Evolutionary conservation across 495 filamentous ascomycete genomes (phyloP).

Genomic region (Penicillium soppii): DNA sequence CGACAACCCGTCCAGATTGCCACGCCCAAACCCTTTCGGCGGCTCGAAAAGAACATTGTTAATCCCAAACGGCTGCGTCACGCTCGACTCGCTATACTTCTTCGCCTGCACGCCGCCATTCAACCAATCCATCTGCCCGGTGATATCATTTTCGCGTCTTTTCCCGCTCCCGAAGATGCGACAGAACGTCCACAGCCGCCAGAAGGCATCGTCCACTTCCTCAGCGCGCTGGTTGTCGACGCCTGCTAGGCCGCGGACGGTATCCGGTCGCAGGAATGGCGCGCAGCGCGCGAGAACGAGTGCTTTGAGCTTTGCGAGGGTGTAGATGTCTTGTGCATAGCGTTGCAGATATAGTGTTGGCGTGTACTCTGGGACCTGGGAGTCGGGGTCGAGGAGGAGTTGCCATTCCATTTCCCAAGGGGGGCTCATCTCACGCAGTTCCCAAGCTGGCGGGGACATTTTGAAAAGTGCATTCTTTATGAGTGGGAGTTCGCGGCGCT

Average conservation of each 20-base stretch:
- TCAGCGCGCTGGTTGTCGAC: conserved; percentile 46
- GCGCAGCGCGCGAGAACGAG: conserved; percentile 59
- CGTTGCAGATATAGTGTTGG: conserved; percentile 55
- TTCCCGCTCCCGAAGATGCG: conserved; percentile 62
- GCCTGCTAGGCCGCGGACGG: conserved; percentile 54
- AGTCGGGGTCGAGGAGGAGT: conserved; percentile 40
- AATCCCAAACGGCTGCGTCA: conserved; percentile 50
- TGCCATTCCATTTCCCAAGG: conserved; percentile 51
- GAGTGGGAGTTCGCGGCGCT: conserved; percentile 55
- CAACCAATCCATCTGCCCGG: conserved; percentile 66
- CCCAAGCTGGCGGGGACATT: conserved; percentile 65
- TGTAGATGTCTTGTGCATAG: conserved; percentile 58
- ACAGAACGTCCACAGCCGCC: conserved; percentile 71
- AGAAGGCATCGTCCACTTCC: conserved; percentile 64
- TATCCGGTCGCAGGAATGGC: conserved; percentile 58
- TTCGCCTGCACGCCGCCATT: conserved; percentile 54
- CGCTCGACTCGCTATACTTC: conserved; percentile 27
- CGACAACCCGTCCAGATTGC: conserved; percentile 56
- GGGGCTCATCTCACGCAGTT: conserved; percentile 62
- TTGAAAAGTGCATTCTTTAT: conserved; percentile 54
- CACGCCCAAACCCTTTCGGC: conserved; percentile 56
- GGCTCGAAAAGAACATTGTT: conserved; percentile 56
- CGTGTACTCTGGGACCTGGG: conserved; percentile 56
- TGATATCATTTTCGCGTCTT: conserved; percentile 58
- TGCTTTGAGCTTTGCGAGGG: conserved; percentile 57